phyloP scores from a whole-genome alignment of 345 rosid genomes.

The Salix dunnii region DNA sequence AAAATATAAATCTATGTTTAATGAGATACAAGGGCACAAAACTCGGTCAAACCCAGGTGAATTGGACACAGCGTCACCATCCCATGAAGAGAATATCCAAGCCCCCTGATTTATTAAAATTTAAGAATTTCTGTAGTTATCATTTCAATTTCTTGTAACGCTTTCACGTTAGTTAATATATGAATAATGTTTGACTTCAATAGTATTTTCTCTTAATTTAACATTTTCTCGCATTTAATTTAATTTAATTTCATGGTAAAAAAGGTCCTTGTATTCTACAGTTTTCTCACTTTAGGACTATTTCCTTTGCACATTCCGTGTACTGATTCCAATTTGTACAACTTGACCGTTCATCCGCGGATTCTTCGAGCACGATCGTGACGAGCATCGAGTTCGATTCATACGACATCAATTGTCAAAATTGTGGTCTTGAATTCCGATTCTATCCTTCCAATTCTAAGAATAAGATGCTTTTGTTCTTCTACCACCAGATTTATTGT shows the following conservation, averaged over 20 bases:
- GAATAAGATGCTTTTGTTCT: too few species aligned
- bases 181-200: too few species aligned
- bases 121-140: not conserved
- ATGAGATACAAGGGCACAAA: not conserved
- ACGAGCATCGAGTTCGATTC: not conserved
- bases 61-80: not conserved
- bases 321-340: not conserved
- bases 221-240: not conserved
- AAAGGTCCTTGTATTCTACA: not conserved
- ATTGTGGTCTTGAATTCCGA: too few species aligned
- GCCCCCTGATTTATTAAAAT: not conserved
- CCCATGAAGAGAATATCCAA: not conserved
- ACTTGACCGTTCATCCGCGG: not conserved
- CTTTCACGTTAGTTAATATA: too few species aligned
- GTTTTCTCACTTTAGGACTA: too few species aligned
- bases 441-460: too few species aligned
- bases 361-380: not conserved
- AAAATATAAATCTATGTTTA: too few species aligned
- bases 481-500: too few species aligned
- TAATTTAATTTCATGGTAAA: not conserved
- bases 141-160: not conserved
- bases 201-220: not conserved
- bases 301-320: too few species aligned
- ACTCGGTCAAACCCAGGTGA: not conserved
- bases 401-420: not conserved